Conservation (phyloP, 345 rosid species). For the Eucalyptus caleyi region DNA sequence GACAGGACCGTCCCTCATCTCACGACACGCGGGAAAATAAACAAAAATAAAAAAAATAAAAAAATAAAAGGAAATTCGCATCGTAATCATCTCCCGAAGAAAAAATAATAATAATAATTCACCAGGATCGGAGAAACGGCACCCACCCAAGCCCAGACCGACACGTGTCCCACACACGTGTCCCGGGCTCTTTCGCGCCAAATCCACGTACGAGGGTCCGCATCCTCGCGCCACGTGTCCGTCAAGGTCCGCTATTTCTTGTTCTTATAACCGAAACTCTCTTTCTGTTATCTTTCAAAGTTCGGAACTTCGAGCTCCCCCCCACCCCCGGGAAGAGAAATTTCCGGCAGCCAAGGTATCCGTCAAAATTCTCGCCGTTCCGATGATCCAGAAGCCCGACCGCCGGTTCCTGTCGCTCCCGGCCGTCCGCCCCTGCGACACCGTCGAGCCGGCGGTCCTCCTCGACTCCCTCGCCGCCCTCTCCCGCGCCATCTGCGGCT, state of each 20-base stretch:
- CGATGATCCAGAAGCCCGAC: constrained; percentile 21
- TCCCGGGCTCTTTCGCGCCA: not conserved
- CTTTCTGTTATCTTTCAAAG: not conserved
- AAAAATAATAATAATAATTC: not conserved
- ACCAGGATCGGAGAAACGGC: constrained; percentile 15
- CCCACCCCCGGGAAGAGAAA: not conserved
- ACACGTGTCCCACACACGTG: constrained; percentile 27
- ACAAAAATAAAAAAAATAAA: not conserved
- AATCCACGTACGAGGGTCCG: not conserved
- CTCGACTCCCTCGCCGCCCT: constrained; percentile 38
- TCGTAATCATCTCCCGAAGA: not conserved
- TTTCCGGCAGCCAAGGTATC: not conserved
- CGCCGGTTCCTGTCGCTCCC: constrained; percentile 68
- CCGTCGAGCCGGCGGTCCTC: constrained; percentile 39
- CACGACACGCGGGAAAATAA: not conserved
- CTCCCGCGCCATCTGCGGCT: constrained; percentile 24
- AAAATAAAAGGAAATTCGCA: not conserved
- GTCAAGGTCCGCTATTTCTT: not conserved
- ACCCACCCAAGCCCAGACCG: not conserved
- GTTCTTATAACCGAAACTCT: not conserved
- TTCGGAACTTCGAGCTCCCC: not conserved
- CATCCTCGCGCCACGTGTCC: constrained; percentile 25
- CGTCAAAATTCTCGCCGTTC: not conserved
- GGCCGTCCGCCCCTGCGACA: constrained; percentile 64
- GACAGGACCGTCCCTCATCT: not conserved